A percentile compares a stretch with the other conserved stretches of the same genome.
Evolutionary conservation across 306 rosid species (phyloP).

Genomic region (Gillenia trifoliata): DNA sequence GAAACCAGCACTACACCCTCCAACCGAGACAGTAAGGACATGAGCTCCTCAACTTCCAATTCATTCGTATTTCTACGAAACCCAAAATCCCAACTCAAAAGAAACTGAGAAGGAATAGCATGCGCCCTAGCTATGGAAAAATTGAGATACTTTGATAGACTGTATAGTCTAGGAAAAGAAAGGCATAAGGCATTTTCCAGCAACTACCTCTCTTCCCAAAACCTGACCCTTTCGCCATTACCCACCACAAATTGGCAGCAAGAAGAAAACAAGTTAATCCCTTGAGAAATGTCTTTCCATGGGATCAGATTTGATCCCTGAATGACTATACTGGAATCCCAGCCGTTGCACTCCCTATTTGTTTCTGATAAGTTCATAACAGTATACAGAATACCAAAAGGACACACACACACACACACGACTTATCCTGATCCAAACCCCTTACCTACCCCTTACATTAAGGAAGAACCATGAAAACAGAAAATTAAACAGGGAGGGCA

Average conservation of each 20-base stretch:
- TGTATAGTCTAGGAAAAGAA: background rate
- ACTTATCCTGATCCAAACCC: background rate
- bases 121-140: too few species aligned
- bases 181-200: background rate
- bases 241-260: background rate
- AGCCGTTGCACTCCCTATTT: background rate
- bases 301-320: too few species aligned
- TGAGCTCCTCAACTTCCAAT: background rate
- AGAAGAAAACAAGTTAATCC: background rate
- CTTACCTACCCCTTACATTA: background rate
- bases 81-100: background rate
- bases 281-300: background rate
- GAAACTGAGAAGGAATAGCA: background rate
- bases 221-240: background rate
- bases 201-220: background rate
- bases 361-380: background rate
- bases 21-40: too few species aligned
- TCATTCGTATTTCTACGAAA: background rate
- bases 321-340: background rate
- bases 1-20: too few species aligned
- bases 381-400: background rate
- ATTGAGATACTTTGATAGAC: background rate
- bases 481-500: slow-evolving; percentile 4
- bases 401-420: background rate
- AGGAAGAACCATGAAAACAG: background rate